A percentile compares a stretch with the other conserved stretches of the same genome.
phyloP scores from a whole-genome alignment of 75 land plant species.

The Selaginella tamariscina region DNA sequence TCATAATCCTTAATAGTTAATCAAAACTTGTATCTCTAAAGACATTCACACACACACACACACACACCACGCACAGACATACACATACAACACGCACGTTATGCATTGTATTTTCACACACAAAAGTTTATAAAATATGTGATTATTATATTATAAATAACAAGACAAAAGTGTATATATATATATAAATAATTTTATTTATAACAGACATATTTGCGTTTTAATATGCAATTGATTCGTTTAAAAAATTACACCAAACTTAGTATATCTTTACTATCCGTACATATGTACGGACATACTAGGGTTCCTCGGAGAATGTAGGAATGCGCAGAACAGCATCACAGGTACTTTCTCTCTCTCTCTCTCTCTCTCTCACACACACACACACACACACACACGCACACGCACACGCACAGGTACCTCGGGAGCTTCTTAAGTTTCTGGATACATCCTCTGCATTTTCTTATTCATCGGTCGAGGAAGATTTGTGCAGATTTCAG shows the following conservation, averaged over 20 bases:
- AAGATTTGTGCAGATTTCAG: conserved; percentile 46
- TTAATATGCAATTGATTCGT: conserved; percentile 82
- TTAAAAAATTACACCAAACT: too few species aligned
- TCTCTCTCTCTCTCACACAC: too few species aligned
- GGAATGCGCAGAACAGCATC: too few species aligned
- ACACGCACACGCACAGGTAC: too few species aligned
- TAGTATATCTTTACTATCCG: too few species aligned
- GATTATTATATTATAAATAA: too few species aligned
- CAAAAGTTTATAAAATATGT: conserved; percentile 52
- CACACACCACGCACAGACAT: too few species aligned
- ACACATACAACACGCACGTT: too few species aligned
- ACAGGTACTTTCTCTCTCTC: too few species aligned
- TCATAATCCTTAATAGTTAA: not conserved
- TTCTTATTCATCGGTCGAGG: conserved; percentile 37
- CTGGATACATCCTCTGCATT: conserved; percentile 57
- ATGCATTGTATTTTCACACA: conserved; percentile 35
- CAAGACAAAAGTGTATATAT: too few species aligned
- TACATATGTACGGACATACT: too few species aligned
- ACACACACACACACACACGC: too few species aligned
- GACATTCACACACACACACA: conserved; percentile 15
- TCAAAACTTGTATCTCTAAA: conserved; percentile 28
- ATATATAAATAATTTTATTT: conserved; percentile 38
- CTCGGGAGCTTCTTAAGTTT: conserved; percentile 53
- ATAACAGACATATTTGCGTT: conserved; percentile 76
- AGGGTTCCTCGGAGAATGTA: conserved; percentile 63